A percentile compares a stretch with the other conserved stretches of the same genome.
These are phyloP conservation scores for Scorias spongiosa DNA, from an alignment of 2,329 filamentous ascomycete genomes.

Conservation along the genomic window DNA sequence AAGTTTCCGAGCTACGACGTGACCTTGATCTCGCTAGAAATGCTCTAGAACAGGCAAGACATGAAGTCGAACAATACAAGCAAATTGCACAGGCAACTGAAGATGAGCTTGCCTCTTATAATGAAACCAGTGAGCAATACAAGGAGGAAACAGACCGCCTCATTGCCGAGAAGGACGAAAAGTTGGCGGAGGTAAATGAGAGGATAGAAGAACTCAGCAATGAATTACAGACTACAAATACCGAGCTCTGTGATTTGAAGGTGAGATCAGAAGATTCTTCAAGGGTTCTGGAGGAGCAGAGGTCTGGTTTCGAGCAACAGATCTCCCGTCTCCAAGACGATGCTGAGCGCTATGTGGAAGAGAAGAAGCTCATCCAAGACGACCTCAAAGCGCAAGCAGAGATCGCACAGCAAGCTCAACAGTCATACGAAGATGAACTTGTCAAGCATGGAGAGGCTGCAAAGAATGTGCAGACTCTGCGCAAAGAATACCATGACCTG, in stretches of 20 bases:
- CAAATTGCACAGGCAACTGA: constrained; percentile 69
- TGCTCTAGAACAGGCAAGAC: constrained; percentile 67
- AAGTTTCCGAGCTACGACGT: constrained; percentile 74
- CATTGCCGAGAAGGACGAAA: constrained; percentile 61
- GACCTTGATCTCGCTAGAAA: constrained; percentile 68
- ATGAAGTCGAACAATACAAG: constrained; percentile 76
- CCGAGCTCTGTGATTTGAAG: constrained; percentile 64
- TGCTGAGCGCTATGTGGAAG: constrained; percentile 61
- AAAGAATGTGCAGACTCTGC: constrained; percentile 63
- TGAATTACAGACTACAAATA: constrained; percentile 69
- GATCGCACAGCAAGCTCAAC: constrained; percentile 82
- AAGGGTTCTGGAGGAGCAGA: constrained; percentile 66
- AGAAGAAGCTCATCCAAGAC: constrained; percentile 73
- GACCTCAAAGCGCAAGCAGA: constrained; percentile 87
- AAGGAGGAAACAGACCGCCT: constrained; percentile 69
- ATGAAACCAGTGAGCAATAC: constrained; percentile 70
- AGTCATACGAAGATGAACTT: constrained; percentile 88
- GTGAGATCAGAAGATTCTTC: constrained; percentile 64
- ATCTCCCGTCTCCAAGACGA: constrained; percentile 71
- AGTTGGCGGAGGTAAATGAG: constrained; percentile 67
- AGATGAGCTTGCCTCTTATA: constrained; percentile 68
- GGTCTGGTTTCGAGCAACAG: constrained; percentile 61
- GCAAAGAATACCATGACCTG: constrained; percentile 65
- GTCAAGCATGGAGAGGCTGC: constrained; percentile 94
- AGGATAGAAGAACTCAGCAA: constrained; percentile 68